Percentiles rank a stretch among this genome's conserved stretches.
phyloP scores from a whole-genome alignment of 768 basidiomycete genomes.

The Lactarius deliciosus region DNA sequence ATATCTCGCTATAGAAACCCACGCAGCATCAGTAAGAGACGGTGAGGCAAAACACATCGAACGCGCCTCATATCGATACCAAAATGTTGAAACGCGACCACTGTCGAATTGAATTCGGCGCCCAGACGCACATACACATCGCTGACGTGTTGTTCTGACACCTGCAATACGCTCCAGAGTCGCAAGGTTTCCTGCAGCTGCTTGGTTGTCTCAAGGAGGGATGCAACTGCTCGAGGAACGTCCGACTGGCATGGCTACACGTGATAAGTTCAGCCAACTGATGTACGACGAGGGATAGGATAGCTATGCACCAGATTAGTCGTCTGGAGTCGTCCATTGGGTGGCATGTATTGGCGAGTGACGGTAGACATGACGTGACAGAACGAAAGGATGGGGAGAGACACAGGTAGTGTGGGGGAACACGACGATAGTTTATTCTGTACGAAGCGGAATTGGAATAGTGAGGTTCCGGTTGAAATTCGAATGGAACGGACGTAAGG shows the following conservation, averaged over 20 bases:
- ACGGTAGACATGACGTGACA: conserved; percentile 23
- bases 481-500: conserved; percentile 18
- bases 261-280: not conserved
- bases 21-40: conserved; percentile 15
- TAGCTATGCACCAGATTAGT: conserved; percentile 20
- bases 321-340: conserved; percentile 28
- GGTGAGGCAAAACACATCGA: not conserved
- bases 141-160: conserved; percentile 72
- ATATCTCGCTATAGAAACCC: conserved; percentile 39
- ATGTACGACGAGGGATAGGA: not conserved
- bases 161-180: conserved; percentile 63
- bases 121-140: conserved; percentile 88
- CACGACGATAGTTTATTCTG: not conserved
- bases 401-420: not conserved
- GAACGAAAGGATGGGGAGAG: not conserved
- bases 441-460: conserved; percentile 17
- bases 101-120: conserved; percentile 81
- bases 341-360: conserved; percentile 23
- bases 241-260: conserved; percentile 37
- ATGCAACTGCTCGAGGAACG: conserved; percentile 60
- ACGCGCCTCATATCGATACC: conserved; percentile 77
- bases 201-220: conserved; percentile 79
- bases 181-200: conserved; percentile 70
- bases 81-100: conserved; percentile 70
- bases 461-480: conserved; percentile 13